phyloP scores from a whole-genome alignment of 1,284 basidiomycete genomes.

The Erythrobasidium hasegawianum region DNA sequence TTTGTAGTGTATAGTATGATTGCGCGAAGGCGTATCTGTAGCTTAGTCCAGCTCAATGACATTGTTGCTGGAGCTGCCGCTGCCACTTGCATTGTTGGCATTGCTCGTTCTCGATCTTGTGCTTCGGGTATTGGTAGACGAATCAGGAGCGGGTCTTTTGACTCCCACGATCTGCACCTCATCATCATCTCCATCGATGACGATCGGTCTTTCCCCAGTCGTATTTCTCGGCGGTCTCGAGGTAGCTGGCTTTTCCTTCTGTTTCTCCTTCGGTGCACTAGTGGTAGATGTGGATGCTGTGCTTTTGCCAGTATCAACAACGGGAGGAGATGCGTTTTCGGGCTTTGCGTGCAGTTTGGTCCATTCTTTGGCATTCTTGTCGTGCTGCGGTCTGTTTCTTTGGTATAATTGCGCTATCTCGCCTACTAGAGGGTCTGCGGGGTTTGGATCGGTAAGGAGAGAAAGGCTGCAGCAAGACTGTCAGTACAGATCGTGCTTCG shows the following conservation, averaged over 20 bases:
- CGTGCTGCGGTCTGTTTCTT: constrained; percentile 87
- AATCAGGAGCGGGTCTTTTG: neutral
- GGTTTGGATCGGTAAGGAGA: constrained; percentile 95
- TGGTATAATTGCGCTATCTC: constrained; percentile 82
- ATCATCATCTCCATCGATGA: constrained; percentile 24
- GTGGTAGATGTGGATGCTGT: neutral
- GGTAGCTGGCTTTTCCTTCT: neutral
- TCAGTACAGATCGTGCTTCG: neutral
- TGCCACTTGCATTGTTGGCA: constrained; percentile 1
- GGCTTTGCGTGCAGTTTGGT: constrained; percentile 52
- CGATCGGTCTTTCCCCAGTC: neutral
- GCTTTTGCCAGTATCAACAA: constrained; percentile 84
- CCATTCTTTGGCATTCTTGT: constrained; percentile 75
- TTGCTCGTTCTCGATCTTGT: neutral
- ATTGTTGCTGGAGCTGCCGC: neutral
- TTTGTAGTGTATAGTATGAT: too few relatives aligned
- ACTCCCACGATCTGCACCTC: neutral
- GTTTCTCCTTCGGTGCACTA: neutral
- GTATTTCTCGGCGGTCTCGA: neutral
- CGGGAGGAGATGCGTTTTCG: constrained; percentile 90
- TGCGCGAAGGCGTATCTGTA: too few relatives aligned
- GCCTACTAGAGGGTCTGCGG: constrained; percentile 72
- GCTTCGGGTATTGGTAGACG: neutral
- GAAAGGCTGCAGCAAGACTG: constrained; percentile 72
- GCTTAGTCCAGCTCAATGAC: constrained; percentile 25